Evolutionary conservation across 2,329 filamentous ascomycete genomes (phyloP).

Genomic region (Alternaria triticina): DNA sequence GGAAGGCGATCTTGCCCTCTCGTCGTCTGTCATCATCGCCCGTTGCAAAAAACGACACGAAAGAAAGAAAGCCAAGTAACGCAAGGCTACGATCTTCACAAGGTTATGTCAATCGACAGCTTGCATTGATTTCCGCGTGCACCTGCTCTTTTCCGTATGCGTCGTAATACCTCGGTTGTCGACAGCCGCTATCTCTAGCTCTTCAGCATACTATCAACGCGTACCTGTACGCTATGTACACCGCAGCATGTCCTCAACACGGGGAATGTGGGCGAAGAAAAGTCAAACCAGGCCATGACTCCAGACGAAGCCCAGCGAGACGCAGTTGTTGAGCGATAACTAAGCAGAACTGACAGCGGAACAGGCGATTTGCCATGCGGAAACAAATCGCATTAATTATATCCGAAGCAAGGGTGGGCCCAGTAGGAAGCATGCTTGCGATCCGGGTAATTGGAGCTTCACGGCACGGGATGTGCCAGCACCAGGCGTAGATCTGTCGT

Average conservation of each 20-base stretch:
- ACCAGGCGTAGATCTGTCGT: background rate
- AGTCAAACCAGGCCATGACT: background rate
- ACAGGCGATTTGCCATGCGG: background rate
- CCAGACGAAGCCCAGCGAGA: background rate
- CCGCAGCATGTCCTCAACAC: background rate
- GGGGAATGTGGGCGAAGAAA: background rate
- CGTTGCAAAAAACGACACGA: background rate
- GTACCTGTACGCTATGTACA: background rate
- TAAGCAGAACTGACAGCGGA: background rate
- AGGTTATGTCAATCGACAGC: background rate
- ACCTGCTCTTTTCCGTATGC: constrained; percentile 1
- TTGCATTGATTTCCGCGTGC: constrained; percentile 1
- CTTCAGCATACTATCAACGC: background rate
- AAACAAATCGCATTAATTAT: background rate
- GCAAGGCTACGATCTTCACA: background rate
- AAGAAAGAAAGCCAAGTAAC: background rate
- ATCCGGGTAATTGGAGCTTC: background rate
- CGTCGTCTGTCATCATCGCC: background rate
- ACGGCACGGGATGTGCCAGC: background rate
- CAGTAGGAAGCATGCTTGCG: background rate
- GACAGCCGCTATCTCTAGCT: constrained; percentile 6
- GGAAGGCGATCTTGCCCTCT: constrained; percentile 1
- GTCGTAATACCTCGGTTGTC: constrained; percentile 8
- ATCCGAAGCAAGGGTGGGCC: background rate
- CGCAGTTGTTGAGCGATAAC: background rate